Percentiles rank a stretch among this genome's conserved stretches.
phyloP scores from a whole-genome alignment of 257 asterid genomes.

The Anisodus acutangulus region DNA sequence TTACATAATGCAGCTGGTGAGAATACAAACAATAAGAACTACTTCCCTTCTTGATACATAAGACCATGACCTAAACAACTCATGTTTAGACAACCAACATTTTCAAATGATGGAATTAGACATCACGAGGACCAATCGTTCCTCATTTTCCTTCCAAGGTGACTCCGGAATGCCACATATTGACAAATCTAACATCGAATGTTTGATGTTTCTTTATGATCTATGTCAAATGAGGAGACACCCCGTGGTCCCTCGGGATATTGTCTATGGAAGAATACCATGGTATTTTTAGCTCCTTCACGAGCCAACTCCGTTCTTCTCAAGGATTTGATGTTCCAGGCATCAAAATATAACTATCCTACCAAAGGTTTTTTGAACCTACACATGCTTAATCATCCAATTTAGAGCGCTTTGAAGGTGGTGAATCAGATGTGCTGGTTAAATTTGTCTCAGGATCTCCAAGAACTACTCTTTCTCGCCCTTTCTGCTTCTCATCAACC shows the following conservation, averaged over 20 bases:
- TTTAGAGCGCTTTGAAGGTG: constrained; percentile 72
- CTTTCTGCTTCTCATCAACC: constrained; percentile 48
- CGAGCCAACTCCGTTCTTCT: constrained; percentile 28
- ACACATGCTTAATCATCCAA: constrained; percentile 42
- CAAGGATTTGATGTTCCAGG: constrained; percentile 26
- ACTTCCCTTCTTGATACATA: background rate
- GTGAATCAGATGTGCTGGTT: constrained; percentile 41
- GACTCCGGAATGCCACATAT: background rate
- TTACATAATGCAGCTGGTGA: constrained; percentile 2
- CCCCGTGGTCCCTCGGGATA: background rate
- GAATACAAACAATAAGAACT: constrained; percentile 26
- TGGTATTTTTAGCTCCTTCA: constrained; percentile 12
- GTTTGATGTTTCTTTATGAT: constrained; percentile 16
- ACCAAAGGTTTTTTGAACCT: background rate
- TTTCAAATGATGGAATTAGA: background rate
- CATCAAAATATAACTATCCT: background rate
- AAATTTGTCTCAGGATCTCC: constrained; percentile 40
- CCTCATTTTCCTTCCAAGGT: background rate
- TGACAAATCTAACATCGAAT: constrained; percentile 18
- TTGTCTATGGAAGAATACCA: background rate
- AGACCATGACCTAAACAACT: background rate
- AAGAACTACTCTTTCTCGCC: constrained; percentile 36
- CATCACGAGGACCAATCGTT: background rate
- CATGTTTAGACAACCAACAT: constrained; percentile 23
- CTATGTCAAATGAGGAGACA: background rate